These are phyloP conservation scores for Tolypocladium sp. DNA, from an alignment of 2,329 filamentous ascomycete species.

Conservation along the genomic window DNA sequence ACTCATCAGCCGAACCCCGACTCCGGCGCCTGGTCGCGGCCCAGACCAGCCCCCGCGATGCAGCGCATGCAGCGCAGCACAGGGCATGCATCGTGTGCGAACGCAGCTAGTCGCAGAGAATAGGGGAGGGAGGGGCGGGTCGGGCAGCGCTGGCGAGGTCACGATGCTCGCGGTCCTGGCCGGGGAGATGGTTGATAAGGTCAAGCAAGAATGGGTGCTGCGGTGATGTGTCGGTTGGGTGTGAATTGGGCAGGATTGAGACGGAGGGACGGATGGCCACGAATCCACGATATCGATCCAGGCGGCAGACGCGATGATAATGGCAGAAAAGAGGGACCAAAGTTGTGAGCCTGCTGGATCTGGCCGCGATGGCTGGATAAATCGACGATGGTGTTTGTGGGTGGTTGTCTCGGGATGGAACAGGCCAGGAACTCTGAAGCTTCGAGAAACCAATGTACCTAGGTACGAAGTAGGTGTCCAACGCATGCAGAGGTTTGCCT, in stretches of 20 bases:
- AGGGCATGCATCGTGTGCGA: neutral
- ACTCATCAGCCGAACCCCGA: slow-evolving; percentile 6
- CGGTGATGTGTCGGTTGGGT: slow-evolving; percentile 1
- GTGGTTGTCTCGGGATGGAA: neutral
- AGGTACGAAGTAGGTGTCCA: too few species aligned
- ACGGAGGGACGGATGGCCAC: neutral
- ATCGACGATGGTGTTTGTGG: neutral
- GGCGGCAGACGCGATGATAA: neutral
- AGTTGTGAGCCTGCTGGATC: neutral
- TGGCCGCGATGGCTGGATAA: neutral
- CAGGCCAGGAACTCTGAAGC: neutral
- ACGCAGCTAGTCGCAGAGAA: neutral
- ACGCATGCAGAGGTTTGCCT: neutral
- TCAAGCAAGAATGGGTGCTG: neutral
- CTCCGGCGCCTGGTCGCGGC: neutral
- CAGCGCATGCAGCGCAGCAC: neutral
- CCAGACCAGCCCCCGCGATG: neutral
- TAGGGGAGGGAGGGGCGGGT: slow-evolving; percentile 1
- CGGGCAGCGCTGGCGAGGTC: slow-evolving; percentile 3
- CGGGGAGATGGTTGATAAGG: neutral
- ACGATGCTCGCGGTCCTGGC: neutral
- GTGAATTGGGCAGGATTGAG: slow-evolving; percentile 5
- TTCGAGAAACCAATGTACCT: too few species aligned
- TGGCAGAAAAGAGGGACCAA: neutral
- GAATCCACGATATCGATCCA: neutral